Evolutionary conservation across 192 early-diverging fungal genomes (phyloP), one percentile per base, ranked within the genome.

Genomic region (Mortierella alpina): DNA sequence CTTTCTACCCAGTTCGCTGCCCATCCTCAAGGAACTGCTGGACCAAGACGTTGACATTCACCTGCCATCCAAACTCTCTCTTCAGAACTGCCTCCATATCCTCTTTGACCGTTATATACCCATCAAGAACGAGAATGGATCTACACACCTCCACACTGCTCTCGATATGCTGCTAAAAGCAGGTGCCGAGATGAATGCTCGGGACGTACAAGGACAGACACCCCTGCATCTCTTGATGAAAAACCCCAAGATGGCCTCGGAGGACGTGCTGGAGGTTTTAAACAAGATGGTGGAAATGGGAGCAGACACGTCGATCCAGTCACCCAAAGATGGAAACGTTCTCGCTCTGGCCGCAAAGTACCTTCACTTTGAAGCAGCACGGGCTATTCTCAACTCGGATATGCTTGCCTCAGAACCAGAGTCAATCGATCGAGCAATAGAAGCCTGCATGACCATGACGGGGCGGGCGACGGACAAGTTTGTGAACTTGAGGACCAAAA

Each of bases 241-340:
- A 94, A 99, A 85, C 95, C 97, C 86, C 97, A 96, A 71, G 96
- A 98, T 87, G 93, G 95, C 66, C 94, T 91, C 31, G 94, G 88
- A 81, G 90, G 86, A 57, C 86, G 82, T 41, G 91, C 93, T 62
- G 17, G 70, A 62, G 54, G 70, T 67, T 8, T 22, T 80, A 48
- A 57, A 59, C 65, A 62, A 40, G 54, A 56, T 80, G 54, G 54
- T 72, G 10, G 77, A 70, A 57, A 80, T 72, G 48, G 77, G 77
- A 23, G 77, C 66, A 31, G 77, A 80, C 47, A 80, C 77, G 3
- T 67, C 77, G 12, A 63, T 80, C 44, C 41, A 62, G 14, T 57
- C 54, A 22, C 68, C 68, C 0, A 48, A 61, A n/a, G 77, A 80
- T 51, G 77, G 77, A 7, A 80, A 80, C 39, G 77, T 80, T 7